phyloP scores from a whole-genome alignment of 2,329 filamentous ascomycete species.

The Reticulascus tulasneorum region DNA sequence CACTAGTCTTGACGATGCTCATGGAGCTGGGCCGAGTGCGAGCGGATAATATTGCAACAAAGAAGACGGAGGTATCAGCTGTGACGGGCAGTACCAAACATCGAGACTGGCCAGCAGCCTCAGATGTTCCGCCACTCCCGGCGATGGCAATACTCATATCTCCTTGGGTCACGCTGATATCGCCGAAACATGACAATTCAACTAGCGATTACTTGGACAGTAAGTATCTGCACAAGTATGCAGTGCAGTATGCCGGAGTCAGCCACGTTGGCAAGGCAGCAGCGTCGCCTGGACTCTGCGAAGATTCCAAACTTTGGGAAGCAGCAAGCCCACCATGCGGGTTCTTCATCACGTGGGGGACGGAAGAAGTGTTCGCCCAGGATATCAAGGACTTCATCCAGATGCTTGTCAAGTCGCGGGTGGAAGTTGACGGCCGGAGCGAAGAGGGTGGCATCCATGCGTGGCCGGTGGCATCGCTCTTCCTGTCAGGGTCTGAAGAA shows the following conservation, averaged over 20 bases:
- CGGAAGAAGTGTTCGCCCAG: slow-evolving; percentile 72
- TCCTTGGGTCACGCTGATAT: slow-evolving; percentile 74
- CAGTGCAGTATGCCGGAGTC: slow-evolving; percentile 60
- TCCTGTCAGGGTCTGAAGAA: slow-evolving; percentile 45
- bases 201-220: slow-evolving; percentile 71
- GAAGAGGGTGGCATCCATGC: slow-evolving; percentile 70
- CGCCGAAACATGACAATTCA: slow-evolving; percentile 63
- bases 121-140: slow-evolving; percentile 22
- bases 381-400: slow-evolving; percentile 61
- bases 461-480: slow-evolving; percentile 72
- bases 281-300: slow-evolving; percentile 66
- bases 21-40: slow-evolving; percentile 56
- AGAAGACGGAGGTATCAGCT: slow-evolving; percentile 5
- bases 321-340: slow-evolving; percentile 63
- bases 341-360: slow-evolving; percentile 67
- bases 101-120: no score
- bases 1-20: slow-evolving; percentile 68
- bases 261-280: slow-evolving; percentile 30
- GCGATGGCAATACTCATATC: slow-evolving; percentile 69
- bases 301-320: slow-evolving; percentile 62
- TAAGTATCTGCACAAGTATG: slow-evolving; percentile 64
- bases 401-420: slow-evolving; percentile 48
- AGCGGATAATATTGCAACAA: slow-evolving; percentile 14
- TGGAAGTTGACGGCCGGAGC: slow-evolving; percentile 53
- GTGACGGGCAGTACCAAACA: slow-evolving; percentile 10